Evolutionary conservation across 2,329 filamentous ascomycete genomes (phyloP), one percentile per base, ranked within the genome.

Genomic region (Ceratocystis eucalypticola): DNA sequence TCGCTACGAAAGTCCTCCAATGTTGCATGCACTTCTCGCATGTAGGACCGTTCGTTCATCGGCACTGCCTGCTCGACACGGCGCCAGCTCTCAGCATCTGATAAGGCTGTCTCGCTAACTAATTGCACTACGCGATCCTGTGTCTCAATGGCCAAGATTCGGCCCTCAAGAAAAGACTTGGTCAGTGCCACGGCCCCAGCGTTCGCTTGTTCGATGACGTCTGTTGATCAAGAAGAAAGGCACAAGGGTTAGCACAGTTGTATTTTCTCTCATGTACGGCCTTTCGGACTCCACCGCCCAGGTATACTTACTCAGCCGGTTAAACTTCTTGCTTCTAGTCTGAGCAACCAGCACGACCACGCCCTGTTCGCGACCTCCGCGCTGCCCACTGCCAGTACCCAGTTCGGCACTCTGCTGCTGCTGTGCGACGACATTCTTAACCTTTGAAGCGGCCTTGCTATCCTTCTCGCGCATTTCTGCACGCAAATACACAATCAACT

Each of bases 271-370:
- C 37, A 48, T 48, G 30, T 7, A 33, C 30, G 20, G 28, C 0
- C n/a, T 44, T 44, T 48, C 28, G 46, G 46, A 20, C 6, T 50
- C 46, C 20, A 2, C 46, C 8, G 20, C 6, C n/a, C 10, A 41
- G 15, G n/a, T 10, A 48, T 20, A 63, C 65, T 64, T 64, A 66
- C 65, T 61, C 50, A 86, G 86, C 65, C 93, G 86, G 76, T 96
- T 96, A 69, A 88, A 89, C 78, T 96, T 97, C 76, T 96, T 96
- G 75, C 87, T 91, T 71, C 87, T 86, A 62, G 91, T 92, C 67
- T 89, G 87, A 0, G 89, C 85, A 5, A 91, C 82, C 3, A 96
- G 81, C n/a, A 97, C 87, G 68, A 88, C 87, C 59, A 97, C 91
- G 66, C 93, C 88, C 70, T 88, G 86, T 67, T 85, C 81, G 65